phyloP scores from a whole-genome alignment of 1,139 yeast species.

The Protomyces macrosporus region DNA sequence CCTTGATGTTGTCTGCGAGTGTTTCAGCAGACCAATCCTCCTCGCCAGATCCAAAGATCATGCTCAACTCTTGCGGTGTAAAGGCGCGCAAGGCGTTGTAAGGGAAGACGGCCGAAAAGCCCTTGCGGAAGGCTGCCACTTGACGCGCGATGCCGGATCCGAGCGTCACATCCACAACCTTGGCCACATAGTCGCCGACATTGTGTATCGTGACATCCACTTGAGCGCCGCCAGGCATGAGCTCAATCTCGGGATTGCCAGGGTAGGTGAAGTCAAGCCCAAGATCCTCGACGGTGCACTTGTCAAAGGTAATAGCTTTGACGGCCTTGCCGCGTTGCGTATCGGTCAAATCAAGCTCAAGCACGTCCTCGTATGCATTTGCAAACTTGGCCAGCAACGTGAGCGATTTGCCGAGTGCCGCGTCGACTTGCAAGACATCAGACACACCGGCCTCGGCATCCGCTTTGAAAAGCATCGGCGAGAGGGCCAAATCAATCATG shows the following conservation, averaged over 20 bases:
- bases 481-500: constrained; percentile 75
- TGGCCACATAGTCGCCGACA: constrained; percentile 53
- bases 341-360: not conserved
- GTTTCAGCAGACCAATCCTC: constrained; percentile 79
- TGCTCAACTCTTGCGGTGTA: constrained; percentile 64
- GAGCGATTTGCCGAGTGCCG: constrained; percentile 57
- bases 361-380: constrained; percentile 29
- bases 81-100: constrained; percentile 65
- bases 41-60: constrained; percentile 64
- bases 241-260: constrained; percentile 60
- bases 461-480: constrained; percentile 55
- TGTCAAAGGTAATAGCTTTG: constrained; percentile 42
- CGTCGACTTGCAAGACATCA: constrained; percentile 54
- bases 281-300: constrained; percentile 49
- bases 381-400: constrained; percentile 48
- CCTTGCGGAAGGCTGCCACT: constrained; percentile 64
- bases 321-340: constrained; percentile 24
- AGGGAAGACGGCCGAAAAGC: constrained; percentile 82
- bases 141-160: constrained; percentile 63
- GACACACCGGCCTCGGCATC: constrained; percentile 40
- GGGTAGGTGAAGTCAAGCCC: constrained; percentile 68
- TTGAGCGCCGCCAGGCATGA: constrained; percentile 54
- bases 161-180: constrained; percentile 58
- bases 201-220: constrained; percentile 51
- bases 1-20: constrained; percentile 57